phyloP scores from a whole-genome alignment of 345 rosid species.

The Pseudoturritis turrita region DNA sequence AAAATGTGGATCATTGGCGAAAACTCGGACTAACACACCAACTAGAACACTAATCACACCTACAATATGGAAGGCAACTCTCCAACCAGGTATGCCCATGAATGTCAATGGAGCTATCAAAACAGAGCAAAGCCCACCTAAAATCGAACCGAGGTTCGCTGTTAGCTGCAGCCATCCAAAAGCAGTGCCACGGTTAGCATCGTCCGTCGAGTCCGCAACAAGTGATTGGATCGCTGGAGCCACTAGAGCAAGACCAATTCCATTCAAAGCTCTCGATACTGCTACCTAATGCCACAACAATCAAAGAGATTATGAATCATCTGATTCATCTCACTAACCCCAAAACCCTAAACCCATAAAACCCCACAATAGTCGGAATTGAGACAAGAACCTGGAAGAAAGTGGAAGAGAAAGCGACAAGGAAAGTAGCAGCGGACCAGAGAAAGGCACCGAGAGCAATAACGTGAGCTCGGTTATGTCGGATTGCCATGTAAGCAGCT shows the following conservation, averaged over 20 bases:
- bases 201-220: constrained; percentile 82
- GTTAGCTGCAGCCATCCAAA: constrained; percentile 88
- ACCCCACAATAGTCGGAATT: constrained; percentile 28
- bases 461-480: constrained; percentile 59
- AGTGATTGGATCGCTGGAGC: constrained; percentile 86
- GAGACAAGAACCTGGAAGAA: constrained; percentile 58
- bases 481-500: constrained; percentile 52
- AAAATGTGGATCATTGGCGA: constrained; percentile 71
- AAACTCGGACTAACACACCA: constrained; percentile 58
- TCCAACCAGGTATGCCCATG: constrained; percentile 86
- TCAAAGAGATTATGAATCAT: background rate
- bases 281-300: constrained; percentile 50
- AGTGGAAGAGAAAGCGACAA: constrained; percentile 56
- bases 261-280: constrained; percentile 78
- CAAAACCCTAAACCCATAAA: background rate
- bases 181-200: constrained; percentile 70
- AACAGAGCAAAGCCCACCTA: constrained; percentile 72
- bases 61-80: constrained; percentile 77
- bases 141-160: constrained; percentile 68
- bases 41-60: constrained; percentile 67
- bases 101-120: constrained; percentile 62
- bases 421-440: constrained; percentile 67
- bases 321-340: constrained; percentile 17
- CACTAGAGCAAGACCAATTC: constrained; percentile 83
- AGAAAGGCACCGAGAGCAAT: constrained; percentile 67